phyloP scores from a whole-genome alignment of 208 protist genomes.

The Crithidia bombi region DNA sequence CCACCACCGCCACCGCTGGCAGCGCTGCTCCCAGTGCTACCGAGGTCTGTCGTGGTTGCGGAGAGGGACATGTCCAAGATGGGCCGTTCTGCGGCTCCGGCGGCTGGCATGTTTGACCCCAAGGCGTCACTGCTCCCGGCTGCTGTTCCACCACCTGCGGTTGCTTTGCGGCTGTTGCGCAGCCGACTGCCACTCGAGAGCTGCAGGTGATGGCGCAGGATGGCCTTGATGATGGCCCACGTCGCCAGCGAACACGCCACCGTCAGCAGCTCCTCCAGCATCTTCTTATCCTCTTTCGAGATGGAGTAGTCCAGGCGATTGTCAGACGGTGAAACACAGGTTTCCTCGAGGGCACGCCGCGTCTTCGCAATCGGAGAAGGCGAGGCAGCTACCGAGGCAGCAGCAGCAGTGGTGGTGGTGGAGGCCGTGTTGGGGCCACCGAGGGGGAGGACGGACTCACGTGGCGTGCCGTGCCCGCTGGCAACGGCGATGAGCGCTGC shows the following conservation, averaged over 20 bases:
- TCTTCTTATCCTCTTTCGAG: slow-evolving; percentile 37
- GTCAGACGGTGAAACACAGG: slow-evolving; percentile 14
- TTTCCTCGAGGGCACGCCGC: slow-evolving; percentile 21
- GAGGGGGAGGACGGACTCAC: not conserved
- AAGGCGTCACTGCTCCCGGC: not conserved
- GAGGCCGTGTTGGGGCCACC: not conserved
- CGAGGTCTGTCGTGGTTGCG: slow-evolving; percentile 7
- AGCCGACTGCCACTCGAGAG: slow-evolving; percentile 11
- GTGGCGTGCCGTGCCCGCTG: slow-evolving; percentile 12
- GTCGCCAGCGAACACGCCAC: slow-evolving; percentile 60
- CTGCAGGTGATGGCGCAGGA: slow-evolving; percentile 62
- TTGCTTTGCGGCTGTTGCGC: not conserved
- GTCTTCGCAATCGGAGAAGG: slow-evolving; percentile 17
- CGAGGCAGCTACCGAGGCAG: not conserved
- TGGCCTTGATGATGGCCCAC: slow-evolving; percentile 65
- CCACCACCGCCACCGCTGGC: slow-evolving; percentile 2
- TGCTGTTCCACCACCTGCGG: not conserved
- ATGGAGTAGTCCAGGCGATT: slow-evolving; percentile 14
- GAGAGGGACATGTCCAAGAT: slow-evolving; percentile 11
- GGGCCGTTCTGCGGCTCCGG: not conserved
- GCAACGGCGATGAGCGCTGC: not conserved
- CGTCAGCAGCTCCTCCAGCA: slow-evolving; percentile 55
- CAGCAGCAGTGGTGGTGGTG: not conserved
- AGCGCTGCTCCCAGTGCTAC: not conserved
- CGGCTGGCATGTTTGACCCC: not conserved